phyloP scores from a whole-genome alignment of 805 yeast species.

The Scheffersomyces ergatensis region DNA sequence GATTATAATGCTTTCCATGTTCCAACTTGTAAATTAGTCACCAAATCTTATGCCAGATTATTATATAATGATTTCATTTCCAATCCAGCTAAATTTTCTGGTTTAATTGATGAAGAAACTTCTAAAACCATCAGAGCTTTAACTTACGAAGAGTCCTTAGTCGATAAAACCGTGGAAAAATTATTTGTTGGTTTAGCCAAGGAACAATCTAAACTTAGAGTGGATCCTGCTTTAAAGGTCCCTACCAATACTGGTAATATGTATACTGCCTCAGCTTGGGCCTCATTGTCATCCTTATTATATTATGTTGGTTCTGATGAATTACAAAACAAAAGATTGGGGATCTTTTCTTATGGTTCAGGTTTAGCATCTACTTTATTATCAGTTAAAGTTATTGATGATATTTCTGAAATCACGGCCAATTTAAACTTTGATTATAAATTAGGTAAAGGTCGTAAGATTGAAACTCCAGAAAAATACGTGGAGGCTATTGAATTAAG shows the following conservation, averaged over 20 bases:
- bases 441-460: constrained; percentile 60
- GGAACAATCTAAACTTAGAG: constrained; percentile 62
- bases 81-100: constrained; percentile 58
- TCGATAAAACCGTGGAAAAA: constrained; percentile 82
- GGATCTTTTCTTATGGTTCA: constrained; percentile 95
- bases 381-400: constrained; percentile 79
- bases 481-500: constrained; percentile 79
- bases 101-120: constrained; percentile 44
- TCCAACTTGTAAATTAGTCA: constrained; percentile 94
- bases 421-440: constrained; percentile 66
- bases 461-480: constrained; percentile 75
- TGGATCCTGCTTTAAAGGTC: constrained; percentile 75
- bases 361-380: constrained; percentile 92
- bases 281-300: constrained; percentile 79
- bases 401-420: constrained; percentile 63
- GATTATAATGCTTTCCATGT: constrained; percentile 97
- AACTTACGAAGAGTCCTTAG: constrained; percentile 73
- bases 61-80: constrained; percentile 82
- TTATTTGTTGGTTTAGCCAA: constrained; percentile 76
- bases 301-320: constrained; percentile 70
- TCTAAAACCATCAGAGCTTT: constrained; percentile 50
- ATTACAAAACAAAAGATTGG: constrained; percentile 81
- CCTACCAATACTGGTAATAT: constrained; percentile 98
- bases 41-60: constrained; percentile 89
- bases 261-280: constrained; percentile 93